Evolutionary conservation across 805 yeast genomes (phyloP), one percentile per base, ranked within the genome.

Genomic region (Suhomyces sp.): DNA sequence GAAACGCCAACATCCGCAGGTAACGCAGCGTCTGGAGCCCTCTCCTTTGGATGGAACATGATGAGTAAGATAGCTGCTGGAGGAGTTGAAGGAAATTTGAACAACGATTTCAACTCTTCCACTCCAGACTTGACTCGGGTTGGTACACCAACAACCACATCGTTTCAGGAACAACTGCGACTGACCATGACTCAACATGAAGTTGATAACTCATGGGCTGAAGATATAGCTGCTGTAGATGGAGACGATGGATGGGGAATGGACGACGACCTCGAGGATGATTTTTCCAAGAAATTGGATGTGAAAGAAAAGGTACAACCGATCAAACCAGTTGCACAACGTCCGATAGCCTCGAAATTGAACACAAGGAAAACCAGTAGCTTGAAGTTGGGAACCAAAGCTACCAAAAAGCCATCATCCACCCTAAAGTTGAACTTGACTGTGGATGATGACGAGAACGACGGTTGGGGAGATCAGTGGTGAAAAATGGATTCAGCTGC

Each of bases 31-130:
- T 48, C 58, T 5, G 50, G 46, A 12, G 51, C 52, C 4, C 54
- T 63, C 22, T 54, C 67, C 1, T 65, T 73, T 54, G 75, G 76
- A 1, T 74, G 78, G 78, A 65, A 60, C 41, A 62, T 71, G 48
- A 69, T 73, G 23, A 72, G 67, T 54, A 72, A 68, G 51, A 58
- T 73, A 8, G 61, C 73, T 2, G 44, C 71, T 1, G 54, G 67
- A 2, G 62, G 59, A 4, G 64, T 68, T 1, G 64, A 64, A 9
- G 78, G 78, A 0, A 62, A 65, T 26, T 58, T 75, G 54, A 68
- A 74, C 51, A 64, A 69, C n/a, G 69, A 73, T 3, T 64, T 74
- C 56, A 68, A 73, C 53, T 53, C 56, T 10, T 71, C 77, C 1
- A 72, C 76, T 2, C 76, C 77, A 1, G 76, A 72, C 45, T 54